Evolutionary conservation across 345 rosid species (phyloP), one percentile per base, ranked within the genome.

Genomic region (Pistacia vera): DNA sequence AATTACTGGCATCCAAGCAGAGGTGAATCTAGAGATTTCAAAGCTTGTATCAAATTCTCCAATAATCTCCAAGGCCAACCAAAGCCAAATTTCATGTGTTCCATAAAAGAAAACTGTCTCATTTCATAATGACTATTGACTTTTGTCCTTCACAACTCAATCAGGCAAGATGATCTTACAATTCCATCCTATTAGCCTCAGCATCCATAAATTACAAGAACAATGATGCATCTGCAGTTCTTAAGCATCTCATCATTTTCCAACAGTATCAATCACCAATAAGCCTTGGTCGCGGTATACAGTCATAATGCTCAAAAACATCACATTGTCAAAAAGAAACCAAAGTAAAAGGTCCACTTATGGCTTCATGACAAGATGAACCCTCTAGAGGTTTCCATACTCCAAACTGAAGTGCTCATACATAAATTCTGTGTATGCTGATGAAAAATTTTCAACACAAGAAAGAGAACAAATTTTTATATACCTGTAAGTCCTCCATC

Each of bases 401-500:
- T 22, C 25, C 36, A 7, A 65, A 65, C 46, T 54, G 11, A 65
- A 63, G 33, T 28, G 36, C 54, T 36, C 30, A 54, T 22, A 33
- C 8, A n/a, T 17, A 25, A 54, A 64, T 74, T 41, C 11, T 36
- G 51, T 8, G 65, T 25, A 38, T 16, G 22, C 17, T 65, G 17
- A 10, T n/a, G 14, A 36, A 68, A 74, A 18, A 30, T 1, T 30
- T 30, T 30, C 12, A 55, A 20, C 25, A 64, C 7, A 28, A 64
- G 63, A 13, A 5, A 28, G 38, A 35, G 16, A 73, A 64, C 6
- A 63, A 12, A 11, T 30, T 63, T 54, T 52, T 10, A 49, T 55
- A 55, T 83, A 95, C 99, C 96, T 90, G 91, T 65, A 95, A 85
- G 83, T 95, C 95, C 49, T 92, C 96, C 85, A 86, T 84, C 48